Evolutionary conservation across 1,284 basidiomycete genomes (phyloP).

Genomic region (Cutaneotrichosporon curvatum): DNA sequence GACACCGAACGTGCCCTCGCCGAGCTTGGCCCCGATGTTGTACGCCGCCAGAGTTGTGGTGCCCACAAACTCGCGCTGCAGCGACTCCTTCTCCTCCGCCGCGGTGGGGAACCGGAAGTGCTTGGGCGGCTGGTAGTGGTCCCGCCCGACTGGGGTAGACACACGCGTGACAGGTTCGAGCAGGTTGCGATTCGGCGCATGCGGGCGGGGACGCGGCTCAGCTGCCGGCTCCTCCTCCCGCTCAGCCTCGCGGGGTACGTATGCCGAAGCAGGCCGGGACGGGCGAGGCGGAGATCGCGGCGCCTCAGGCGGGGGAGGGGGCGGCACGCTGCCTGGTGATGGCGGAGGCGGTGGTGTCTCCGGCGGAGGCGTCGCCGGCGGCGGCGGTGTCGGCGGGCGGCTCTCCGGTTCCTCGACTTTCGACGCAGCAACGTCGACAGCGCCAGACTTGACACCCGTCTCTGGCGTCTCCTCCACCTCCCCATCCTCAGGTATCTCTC

Average conservation of each 20-base stretch:
- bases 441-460: not conserved
- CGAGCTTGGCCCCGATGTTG: constrained; percentile 72
- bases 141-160: constrained; percentile 15
- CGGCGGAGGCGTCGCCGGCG: not conserved
- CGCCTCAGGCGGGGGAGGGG: not conserved
- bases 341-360: not conserved
- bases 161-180: constrained; percentile 26
- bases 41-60: constrained; percentile 73
- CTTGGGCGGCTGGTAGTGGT: constrained; percentile 5
- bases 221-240: not conserved
- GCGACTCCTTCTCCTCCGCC: constrained; percentile 60
- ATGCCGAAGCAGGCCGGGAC: not conserved
- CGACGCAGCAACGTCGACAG: not conserved
- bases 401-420: not conserved
- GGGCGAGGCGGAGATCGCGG: not conserved
- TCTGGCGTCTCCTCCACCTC: not conserved
- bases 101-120: constrained; percentile 49
- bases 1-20: constrained; percentile 92
- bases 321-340: too few relatives aligned
- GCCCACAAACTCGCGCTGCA: constrained; percentile 64
- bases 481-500: not conserved
- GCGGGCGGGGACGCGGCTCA: constrained; percentile 4
- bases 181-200: constrained; percentile 36
- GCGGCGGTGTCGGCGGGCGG: not conserved
- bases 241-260: not conserved